Conservation (phyloP, 352 stramenopile genomes). For the Globisporangium viniferum region DNA sequence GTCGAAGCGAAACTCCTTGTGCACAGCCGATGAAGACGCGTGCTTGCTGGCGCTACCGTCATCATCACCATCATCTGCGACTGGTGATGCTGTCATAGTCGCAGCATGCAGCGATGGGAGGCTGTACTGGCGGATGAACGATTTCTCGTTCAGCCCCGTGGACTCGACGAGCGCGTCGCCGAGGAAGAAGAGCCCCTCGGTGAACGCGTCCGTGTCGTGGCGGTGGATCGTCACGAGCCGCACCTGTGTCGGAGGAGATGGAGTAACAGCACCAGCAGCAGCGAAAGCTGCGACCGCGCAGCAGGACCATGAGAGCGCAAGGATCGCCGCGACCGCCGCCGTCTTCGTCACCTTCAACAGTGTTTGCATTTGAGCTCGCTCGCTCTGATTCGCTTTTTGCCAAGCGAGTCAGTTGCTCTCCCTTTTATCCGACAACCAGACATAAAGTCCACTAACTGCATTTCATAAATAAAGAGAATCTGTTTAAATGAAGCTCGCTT, state of each 20-base stretch:
- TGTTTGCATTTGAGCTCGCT: not conserved
- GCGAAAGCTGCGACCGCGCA: not conserved
- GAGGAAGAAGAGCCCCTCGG: slow-evolving; percentile 69
- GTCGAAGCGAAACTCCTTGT: slow-evolving; percentile 59
- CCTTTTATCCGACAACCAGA: not conserved
- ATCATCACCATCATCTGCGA: not conserved
- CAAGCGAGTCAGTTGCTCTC: not conserved
- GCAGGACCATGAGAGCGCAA: slow-evolving; percentile 1
- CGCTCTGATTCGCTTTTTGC: not conserved
- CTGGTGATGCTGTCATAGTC: not conserved
- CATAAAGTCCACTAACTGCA: not conserved
- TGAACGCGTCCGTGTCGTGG: slow-evolving; percentile 69
- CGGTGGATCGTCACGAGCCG: slow-evolving; percentile 58
- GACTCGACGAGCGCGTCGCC: slow-evolving; percentile 65
- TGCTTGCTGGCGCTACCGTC: not conserved
- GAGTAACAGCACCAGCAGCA: slow-evolving; percentile 16
- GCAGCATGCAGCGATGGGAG: slow-evolving; percentile 14
- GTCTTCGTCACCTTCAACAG: not conserved
- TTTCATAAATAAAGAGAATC: not conserved
- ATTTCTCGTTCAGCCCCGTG: slow-evolving; percentile 58
- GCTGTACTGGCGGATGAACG: slow-evolving; percentile 71
- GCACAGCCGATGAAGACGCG: not conserved
- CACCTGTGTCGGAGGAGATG: slow-evolving; percentile 30
- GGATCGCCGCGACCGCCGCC: not conserved
- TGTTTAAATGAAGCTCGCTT: not conserved